These are phyloP conservation scores for Polyplosphaeria fusca DNA, from an alignment of 495 filamentous ascomycete genomes.

Conservation along the genomic window DNA sequence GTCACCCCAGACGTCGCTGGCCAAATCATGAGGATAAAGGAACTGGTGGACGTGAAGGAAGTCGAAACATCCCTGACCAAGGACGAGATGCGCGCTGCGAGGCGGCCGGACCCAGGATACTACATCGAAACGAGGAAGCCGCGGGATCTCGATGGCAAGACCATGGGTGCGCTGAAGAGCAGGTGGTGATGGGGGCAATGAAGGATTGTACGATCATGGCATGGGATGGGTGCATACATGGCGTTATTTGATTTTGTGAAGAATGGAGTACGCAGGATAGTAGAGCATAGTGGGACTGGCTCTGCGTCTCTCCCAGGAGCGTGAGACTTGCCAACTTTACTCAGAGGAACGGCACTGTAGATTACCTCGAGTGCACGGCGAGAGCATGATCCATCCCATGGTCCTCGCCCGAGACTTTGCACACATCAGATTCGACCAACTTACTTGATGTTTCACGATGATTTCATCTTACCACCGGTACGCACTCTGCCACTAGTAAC, in stretches of 20 bases:
- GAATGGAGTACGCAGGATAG: not conserved
- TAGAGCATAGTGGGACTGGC: too few species aligned
- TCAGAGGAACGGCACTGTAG: too few species aligned
- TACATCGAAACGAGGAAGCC: constrained; percentile 65
- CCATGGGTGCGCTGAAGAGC: not conserved
- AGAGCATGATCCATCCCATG: too few species aligned
- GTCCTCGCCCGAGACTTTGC: too few species aligned
- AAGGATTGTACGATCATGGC: not conserved
- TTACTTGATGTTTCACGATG: too few species aligned
- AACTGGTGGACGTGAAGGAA: constrained; percentile 83
- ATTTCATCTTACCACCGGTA: too few species aligned
- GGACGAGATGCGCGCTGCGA: constrained; percentile 66
- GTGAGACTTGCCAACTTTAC: too few species aligned
- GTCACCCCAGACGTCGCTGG: constrained; percentile 81
- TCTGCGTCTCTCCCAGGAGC: too few species aligned
- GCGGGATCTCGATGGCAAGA: not conserved
- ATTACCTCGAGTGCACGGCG: too few species aligned
- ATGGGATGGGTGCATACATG: not conserved
- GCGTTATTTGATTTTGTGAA: not conserved
- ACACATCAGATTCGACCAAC: too few species aligned
- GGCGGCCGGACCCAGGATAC: constrained; percentile 80
- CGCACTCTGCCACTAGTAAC: too few species aligned
- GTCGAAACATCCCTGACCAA: constrained; percentile 68
- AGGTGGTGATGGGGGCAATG: not conserved
- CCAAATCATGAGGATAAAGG: constrained; percentile 97